phyloP scores from a whole-genome alignment of 2,329 filamentous ascomycete species.

The Pseudogymnoascus verrucosus region DNA sequence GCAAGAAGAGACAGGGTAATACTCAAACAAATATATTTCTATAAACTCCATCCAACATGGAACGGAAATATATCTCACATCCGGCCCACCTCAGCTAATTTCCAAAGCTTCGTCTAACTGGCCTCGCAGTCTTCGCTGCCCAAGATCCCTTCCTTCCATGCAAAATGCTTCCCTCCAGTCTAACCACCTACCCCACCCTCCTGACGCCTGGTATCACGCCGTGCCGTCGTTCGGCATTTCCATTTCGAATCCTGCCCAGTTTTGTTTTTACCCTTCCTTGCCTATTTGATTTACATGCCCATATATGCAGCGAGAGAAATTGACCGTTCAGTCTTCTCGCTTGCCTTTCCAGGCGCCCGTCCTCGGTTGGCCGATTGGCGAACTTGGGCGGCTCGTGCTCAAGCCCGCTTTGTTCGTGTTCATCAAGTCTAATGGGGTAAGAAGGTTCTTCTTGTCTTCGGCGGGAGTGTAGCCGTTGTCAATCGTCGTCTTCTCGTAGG shows the following conservation, averaged over 20 bases:
- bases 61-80: slow-evolving; percentile 1
- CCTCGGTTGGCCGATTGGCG: slow-evolving; percentile 37
- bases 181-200: neutral
- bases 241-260: neutral
- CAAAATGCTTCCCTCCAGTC: neutral
- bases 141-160: neutral
- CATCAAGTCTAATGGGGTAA: slow-evolving; percentile 19
- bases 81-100: neutral
- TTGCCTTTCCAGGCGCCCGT: slow-evolving; percentile 20
- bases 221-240: neutral
- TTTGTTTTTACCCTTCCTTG: neutral
- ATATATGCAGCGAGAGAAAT: neutral
- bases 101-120: neutral
- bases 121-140: neutral
- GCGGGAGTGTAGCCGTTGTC: slow-evolving; percentile 27
- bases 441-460: slow-evolving; percentile 5
- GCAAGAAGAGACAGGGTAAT: neutral
- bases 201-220: slow-evolving; percentile 1
- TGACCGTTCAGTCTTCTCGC: neutral
- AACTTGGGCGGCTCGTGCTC: slow-evolving; percentile 44
- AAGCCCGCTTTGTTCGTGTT: slow-evolving; percentile 36
- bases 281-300: slow-evolving; percentile 1
- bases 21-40: slow-evolving; percentile 1
- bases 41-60: neutral
- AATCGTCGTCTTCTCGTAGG: slow-evolving; percentile 59